Evolutionary conservation across 176 grass and related monocot genomes (phyloP), one percentile per base, ranked within the genome.

Genomic region (Musa itinerans): DNA sequence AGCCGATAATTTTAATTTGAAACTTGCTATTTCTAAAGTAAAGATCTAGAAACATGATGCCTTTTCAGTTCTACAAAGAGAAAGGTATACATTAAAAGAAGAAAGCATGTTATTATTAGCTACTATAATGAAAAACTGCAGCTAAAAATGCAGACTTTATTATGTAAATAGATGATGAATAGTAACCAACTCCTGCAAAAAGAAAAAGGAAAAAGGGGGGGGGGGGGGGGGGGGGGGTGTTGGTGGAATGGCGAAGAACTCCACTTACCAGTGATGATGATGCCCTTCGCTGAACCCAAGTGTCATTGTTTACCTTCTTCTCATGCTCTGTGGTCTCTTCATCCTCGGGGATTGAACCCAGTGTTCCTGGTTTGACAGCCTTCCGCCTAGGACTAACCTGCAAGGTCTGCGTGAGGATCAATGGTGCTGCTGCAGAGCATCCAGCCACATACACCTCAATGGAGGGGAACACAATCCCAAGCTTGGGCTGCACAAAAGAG

Each of bases 401-500:
- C 16, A 99, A 50, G 11, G 90, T 86, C 29, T 86, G 84, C 21
- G 95, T 94, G 17, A 94, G 84, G 68, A 94, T 86, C 1, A 81
- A 62, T 1, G 88, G 95, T 64, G 85, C 77, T 11, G 84, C 90
- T 1, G 74, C 78, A 53, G 82, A 99, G 68, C 88, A 89, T 0
- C 95, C 88, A 0, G 90, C 88, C 52, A 94, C 87, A 24, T 90
- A 98, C 17, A 98, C 78, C 88, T 98, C 95, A 34, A 89, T 82
- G 2, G 65, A 79, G 9, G 71, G 52, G 2, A 56, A 64, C 21
- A 58, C 53, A 20, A 64, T 54, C 34, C 78, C 78, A 50, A 80
- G 66, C 15, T 63, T 74, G 0, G 61, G 48, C 61, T 79, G 61
- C 57, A 76, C 20, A 63, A 80, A 76, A 63, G 78, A 71, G 48